Conservation (phyloP, 108 stramenopile genomes). For the Asterionellopsis glacialis region DNA sequence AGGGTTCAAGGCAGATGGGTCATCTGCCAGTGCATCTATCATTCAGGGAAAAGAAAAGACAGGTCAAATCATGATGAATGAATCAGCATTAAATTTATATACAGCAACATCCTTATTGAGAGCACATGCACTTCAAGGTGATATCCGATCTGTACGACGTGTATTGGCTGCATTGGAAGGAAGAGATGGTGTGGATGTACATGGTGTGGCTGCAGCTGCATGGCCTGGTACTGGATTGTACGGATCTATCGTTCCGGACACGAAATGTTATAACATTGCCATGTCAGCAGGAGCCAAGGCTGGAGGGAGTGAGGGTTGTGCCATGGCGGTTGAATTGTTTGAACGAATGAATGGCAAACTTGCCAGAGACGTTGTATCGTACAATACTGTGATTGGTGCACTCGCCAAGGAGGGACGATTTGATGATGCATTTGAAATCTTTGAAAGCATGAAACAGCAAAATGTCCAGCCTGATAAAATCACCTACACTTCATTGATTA, state of each 20-base stretch:
- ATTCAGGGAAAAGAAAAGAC: slow-evolving; percentile 17
- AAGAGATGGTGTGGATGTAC: slow-evolving; percentile 32
- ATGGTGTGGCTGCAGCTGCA: slow-evolving; percentile 31
- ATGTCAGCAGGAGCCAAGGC: slow-evolving; percentile 65
- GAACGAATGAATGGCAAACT: slow-evolving; percentile 48
- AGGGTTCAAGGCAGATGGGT: slow-evolving; percentile 61
- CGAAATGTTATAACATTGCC: slow-evolving; percentile 69
- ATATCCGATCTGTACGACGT: slow-evolving; percentile 47
- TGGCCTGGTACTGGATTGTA: slow-evolving; percentile 71
- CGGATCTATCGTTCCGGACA: slow-evolving; percentile 62
- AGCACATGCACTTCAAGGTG: slow-evolving; percentile 64
- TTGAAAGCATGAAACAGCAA: slow-evolving; percentile 46
- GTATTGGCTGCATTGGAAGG: slow-evolving; percentile 77
- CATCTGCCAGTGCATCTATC: slow-evolving; percentile 5
- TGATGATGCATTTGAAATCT: slow-evolving; percentile 53
- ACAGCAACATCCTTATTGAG: slow-evolving; percentile 66
- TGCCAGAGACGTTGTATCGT: slow-evolving; percentile 63
- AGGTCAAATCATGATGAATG: slow-evolving; percentile 25
- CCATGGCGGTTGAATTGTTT: slow-evolving; percentile 53
- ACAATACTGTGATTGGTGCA: slow-evolving; percentile 74
- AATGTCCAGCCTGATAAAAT: slow-evolving; percentile 66
- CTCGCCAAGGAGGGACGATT: slow-evolving; percentile 44
- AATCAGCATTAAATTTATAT: slow-evolving; percentile 59
- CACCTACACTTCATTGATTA: slow-evolving; percentile 73
- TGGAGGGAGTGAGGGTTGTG: slow-evolving; percentile 42